Evolutionary conservation across 108 stramenopile species (phyloP).

Genomic region (Chaetoceros muelleri): DNA sequence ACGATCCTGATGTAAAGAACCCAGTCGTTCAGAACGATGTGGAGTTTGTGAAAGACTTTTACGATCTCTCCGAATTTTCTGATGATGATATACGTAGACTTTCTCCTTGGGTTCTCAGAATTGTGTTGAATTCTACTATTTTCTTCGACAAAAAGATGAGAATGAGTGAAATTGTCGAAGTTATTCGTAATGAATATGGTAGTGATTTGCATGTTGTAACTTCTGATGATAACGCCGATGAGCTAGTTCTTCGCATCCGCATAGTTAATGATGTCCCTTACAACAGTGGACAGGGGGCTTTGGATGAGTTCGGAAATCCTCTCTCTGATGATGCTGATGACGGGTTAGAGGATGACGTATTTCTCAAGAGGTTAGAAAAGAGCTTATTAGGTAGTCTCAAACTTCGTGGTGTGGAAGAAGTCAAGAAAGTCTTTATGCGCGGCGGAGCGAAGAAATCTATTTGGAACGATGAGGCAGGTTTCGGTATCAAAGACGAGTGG

Average conservation of each 20-base stretch:
- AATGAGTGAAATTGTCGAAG: conserved; percentile 77
- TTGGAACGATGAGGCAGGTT: conserved; percentile 84
- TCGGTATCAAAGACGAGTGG: conserved; percentile 82
- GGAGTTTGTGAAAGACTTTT: conserved; percentile 88
- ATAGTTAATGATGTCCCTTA: conserved; percentile 80
- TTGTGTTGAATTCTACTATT: conserved; percentile 86
- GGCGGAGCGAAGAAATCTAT: conserved; percentile 67
- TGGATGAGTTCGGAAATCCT: conserved; percentile 69
- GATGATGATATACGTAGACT: conserved; percentile 79
- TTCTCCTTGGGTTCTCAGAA: conserved; percentile 94
- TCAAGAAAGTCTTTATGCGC: conserved; percentile 94
- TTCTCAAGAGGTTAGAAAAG: conserved; percentile 91
- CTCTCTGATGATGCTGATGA: conserved; percentile 51
- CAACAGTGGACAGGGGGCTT: conserved; percentile 28
- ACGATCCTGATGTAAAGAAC: conserved; percentile 90
- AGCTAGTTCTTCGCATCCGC: conserved; percentile 82
- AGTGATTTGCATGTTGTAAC: conserved; percentile 80
- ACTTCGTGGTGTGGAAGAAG: conserved; percentile 86
- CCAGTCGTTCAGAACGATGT: conserved; percentile 86
- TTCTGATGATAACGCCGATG: conserved; percentile 89
- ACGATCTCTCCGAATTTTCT: conserved; percentile 79
- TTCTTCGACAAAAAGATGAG: conserved; percentile 85
- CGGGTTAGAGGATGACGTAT: conserved; percentile 87
- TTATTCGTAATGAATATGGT: conserved; percentile 79
- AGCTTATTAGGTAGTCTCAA: conserved; percentile 77